These are phyloP conservation scores for Boechera divaricarpa DNA, from an alignment of 345 rosid genomes.

Conservation along the genomic window DNA sequence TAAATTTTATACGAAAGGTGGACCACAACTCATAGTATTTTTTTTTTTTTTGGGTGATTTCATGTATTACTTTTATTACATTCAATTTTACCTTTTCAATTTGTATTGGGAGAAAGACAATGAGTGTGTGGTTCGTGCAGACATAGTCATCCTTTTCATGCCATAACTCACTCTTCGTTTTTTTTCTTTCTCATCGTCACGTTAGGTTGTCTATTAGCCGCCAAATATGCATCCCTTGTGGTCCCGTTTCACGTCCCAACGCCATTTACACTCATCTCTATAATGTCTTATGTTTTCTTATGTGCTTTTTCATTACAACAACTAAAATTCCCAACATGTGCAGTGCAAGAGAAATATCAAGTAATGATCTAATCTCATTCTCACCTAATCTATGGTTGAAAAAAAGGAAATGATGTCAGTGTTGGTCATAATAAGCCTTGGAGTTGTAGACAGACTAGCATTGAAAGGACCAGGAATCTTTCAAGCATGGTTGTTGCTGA, in stretches of 20 bases:
- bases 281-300: not conserved
- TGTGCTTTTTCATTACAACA: conserved; percentile 22
- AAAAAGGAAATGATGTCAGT: conserved; percentile 23
- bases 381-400: conserved; percentile 23
- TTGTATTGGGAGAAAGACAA: conserved; percentile 3
- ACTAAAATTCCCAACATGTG: conserved; percentile 28
- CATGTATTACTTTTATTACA: conserved; percentile 5
- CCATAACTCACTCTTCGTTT: conserved; percentile 21
- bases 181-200: conserved; percentile 33
- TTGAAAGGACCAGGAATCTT: conserved; percentile 42
- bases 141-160: conserved; percentile 44
- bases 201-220: conserved; percentile 46
- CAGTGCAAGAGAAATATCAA: conserved; percentile 10
- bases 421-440: conserved; percentile 32
- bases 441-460: conserved; percentile 29
- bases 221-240: conserved; percentile 37
- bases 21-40: conserved; percentile 31
- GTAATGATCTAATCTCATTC: conserved; percentile 31
- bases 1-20: not conserved
- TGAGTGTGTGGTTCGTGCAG: conserved; percentile 34
- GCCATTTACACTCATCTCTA: conserved; percentile 37
- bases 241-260: conserved; percentile 44
- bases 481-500: conserved; percentile 38
- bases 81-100: not conserved
- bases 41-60: not conserved